phyloP scores from a whole-genome alignment of 129 eudicot genomes.

The Flaveria linearis region DNA sequence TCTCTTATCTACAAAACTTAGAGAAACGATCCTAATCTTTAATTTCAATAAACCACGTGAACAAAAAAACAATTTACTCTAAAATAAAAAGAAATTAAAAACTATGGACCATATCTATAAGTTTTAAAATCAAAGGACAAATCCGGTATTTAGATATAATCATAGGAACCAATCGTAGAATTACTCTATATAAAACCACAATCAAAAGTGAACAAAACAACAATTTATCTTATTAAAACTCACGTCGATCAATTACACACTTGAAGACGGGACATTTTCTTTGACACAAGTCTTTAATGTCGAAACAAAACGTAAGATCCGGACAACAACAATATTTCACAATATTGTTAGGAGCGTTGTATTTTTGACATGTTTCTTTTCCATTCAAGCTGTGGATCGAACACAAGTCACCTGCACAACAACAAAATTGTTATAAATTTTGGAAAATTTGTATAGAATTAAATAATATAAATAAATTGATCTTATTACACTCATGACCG shows the following conservation, averaged over 20 bases:
- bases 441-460: background rate
- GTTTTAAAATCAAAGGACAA: no score
- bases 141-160: no score
- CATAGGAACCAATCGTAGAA: no score
- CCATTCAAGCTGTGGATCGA: background rate
- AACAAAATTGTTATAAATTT: background rate
- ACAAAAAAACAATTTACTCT: no score
- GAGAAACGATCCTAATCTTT: no score
- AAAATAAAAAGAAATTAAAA: no score
- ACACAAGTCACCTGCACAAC: background rate
- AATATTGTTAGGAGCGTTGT: background rate
- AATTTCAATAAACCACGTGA: no score
- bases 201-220: background rate
- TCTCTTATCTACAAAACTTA: no score
- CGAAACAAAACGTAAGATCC: slow-evolving; percentile 3
- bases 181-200: background rate
- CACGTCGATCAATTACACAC: background rate
- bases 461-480: background rate
- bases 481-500: background rate
- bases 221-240: background rate
- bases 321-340: slow-evolving; percentile 10
- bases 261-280: slow-evolving; percentile 1
- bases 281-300: background rate
- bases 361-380: background rate
- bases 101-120: no score